Conservation (phyloP, 108 stramenopile species). For the Cyclotella baltica region DNA sequence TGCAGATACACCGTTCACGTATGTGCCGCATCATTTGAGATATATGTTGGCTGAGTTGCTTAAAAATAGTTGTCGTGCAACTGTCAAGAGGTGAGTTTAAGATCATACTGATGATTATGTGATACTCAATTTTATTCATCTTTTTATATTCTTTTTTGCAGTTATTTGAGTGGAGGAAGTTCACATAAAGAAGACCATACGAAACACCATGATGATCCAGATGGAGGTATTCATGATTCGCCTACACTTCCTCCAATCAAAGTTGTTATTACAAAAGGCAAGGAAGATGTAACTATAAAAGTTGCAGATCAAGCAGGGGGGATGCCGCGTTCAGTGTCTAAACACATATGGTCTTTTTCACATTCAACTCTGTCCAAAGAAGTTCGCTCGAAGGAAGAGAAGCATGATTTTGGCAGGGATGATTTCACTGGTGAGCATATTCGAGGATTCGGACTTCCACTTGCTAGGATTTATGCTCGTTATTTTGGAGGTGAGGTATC, state of each 20-base stretch:
- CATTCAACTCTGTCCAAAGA: conserved; percentile 87
- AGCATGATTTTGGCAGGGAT: conserved; percentile 69
- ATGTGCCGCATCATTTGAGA: conserved; percentile 95
- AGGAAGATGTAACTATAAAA: conserved; percentile 98
- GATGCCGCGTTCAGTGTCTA: conserved; percentile 92
- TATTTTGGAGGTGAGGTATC: conserved; percentile 99
- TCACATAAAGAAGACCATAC: conserved; percentile 54
- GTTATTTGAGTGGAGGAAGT: conserved; percentile 38
- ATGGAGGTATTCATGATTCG: conserved; percentile 51
- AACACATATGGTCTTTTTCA: conserved; percentile 94
- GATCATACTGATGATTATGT: too few species aligned
- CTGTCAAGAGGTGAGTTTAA: conserved; percentile 62
- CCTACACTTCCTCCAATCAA: conserved; percentile 80
- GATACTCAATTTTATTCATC: too few species aligned
- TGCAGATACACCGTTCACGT: conserved; percentile 66
- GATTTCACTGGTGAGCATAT: conserved; percentile 63
- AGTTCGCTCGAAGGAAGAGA: conserved; percentile 37
- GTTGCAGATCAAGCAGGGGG: conserved; percentile 97
- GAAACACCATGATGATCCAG: conserved; percentile 38
- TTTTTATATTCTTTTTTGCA: conserved; percentile 23
- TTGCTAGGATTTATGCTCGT: conserved; percentile 95
- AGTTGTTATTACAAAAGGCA: conserved; percentile 95
- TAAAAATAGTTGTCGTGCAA: conserved; percentile 97
- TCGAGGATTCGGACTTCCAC: conserved; percentile 96
- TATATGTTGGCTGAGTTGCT: conserved; percentile 96